Evolutionary conservation across 257 asterid genomes (phyloP), one percentile per base, ranked within the genome.

Genomic region (Solanum bulbocastanum): DNA sequence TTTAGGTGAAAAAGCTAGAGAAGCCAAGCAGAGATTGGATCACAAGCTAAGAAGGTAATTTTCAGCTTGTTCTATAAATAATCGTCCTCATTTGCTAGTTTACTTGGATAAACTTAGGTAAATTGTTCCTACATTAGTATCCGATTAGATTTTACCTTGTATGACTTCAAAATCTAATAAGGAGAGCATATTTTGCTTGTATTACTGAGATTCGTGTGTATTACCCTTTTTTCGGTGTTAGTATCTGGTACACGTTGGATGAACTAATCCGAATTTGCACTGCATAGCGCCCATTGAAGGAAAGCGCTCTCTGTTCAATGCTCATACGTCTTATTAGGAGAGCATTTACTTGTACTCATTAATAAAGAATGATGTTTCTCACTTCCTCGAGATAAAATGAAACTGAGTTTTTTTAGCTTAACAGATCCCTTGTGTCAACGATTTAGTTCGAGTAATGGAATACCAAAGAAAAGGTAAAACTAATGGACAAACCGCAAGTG

Each of bases 1-100:
- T 87, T 87, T 89, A 5, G 89, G 85, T 32, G 87, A 87, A 75
- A 89, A 83, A 33, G 90, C 89, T 30, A 89, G 89, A 88, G 93
- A 92, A 89, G 94, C 94, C 83, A 91, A 94, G 88, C 90, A 90
- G 79, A 93, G 98, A 88, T 88, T 94, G 87, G 96, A 94, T 86
- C 90, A 88, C 86, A 93, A 87, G 88, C 88, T 94, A 14, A 91
- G 89, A 81, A 81, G 85, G 85, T 81, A 81, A 23, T 56, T 56
- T 56, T 56, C 58, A 49, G 58, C 58, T 49, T 14, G 20, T 49
- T 49, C 8, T 56, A 8, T 56, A 56, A 16, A 56, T 56, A 56
- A 56, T 56, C 20, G n/a, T 20, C n/a, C 25, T 18, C 65, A 56
- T 49, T 56, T 20, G n/a, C 65, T 56, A 20, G 11, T 20, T 56